phyloP scores from a whole-genome alignment of 352 stramenopile genomes.

The Phytopythium boreale region DNA sequence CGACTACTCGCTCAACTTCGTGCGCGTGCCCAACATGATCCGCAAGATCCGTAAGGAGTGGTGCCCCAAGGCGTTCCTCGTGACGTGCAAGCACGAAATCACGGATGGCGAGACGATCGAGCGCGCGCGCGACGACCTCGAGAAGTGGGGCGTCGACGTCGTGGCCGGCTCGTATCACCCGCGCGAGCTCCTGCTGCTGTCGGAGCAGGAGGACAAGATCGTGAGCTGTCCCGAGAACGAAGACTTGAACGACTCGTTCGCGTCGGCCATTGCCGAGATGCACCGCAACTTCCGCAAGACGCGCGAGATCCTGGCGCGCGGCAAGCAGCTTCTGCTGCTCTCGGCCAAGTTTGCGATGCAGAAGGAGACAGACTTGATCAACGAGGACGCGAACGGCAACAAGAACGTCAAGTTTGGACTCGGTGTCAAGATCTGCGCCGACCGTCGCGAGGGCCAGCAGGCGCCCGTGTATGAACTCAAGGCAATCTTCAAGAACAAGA shows the following conservation, averaged over 20 bases:
- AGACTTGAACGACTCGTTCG: conserved; percentile 81
- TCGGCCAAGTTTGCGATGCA: conserved; percentile 89
- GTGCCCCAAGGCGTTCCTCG: conserved; percentile 76
- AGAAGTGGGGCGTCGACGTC: conserved; percentile 81
- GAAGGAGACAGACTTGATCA: conserved; percentile 83
- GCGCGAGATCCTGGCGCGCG: conserved; percentile 72
- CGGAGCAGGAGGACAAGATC: conserved; percentile 79
- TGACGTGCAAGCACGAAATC: conserved; percentile 80
- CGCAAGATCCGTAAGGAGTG: conserved; percentile 79
- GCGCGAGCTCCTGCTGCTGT: conserved; percentile 74
- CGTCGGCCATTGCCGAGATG: conserved; percentile 64
- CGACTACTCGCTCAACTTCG: conserved; percentile 79
- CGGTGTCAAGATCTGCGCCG: conserved; percentile 72
- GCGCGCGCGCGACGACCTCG: conserved; percentile 59
- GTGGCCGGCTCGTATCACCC: conserved; percentile 65
- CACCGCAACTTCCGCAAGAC: conserved; percentile 74
- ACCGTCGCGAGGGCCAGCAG: conserved; percentile 44
- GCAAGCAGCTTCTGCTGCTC: conserved; percentile 74
- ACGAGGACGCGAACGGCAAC: conserved; percentile 82
- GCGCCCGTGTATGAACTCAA: conserved; percentile 80
- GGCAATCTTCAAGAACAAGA: conserved; percentile 86
- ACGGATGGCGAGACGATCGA: conserved; percentile 67
- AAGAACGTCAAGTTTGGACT: conserved; percentile 84
- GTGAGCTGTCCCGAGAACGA: conserved; percentile 70
- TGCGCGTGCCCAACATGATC: conserved; percentile 76